Evolutionary conservation across 2,329 filamentous ascomycete genomes (phyloP).

Genomic region (Penicillium sp.): DNA sequence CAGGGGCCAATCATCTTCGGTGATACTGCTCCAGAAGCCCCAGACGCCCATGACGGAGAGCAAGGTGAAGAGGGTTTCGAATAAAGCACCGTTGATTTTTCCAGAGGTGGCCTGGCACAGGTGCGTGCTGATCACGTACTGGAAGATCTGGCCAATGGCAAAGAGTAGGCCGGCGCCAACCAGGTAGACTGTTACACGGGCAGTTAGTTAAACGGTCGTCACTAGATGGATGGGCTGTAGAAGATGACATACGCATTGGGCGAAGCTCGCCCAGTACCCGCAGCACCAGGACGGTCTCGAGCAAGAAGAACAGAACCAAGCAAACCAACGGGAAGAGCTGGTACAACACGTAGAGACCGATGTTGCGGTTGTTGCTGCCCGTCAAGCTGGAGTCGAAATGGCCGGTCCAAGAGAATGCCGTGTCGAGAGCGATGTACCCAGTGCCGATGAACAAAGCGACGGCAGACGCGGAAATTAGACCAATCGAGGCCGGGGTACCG

Average conservation of each 20-base stretch:
- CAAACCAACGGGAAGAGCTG: conserved; percentile 88
- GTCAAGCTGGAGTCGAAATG: conserved; percentile 71
- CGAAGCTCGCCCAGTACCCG: conserved; percentile 83
- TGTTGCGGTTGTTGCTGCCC: conserved; percentile 66
- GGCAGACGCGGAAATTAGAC: conserved; percentile 74
- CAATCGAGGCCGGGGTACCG: conserved; percentile 82
- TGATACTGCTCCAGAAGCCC: conserved; percentile 99
- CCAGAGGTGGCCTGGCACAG: conserved; percentile 83
- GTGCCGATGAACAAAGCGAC: conserved; percentile 81
- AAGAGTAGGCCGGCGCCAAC: conserved; percentile 77
- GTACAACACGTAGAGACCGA: conserved; percentile 92
- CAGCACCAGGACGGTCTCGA: conserved; percentile 84
- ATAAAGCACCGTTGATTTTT: conserved; percentile 90
- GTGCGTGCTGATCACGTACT: conserved; percentile 89
- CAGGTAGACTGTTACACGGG: conserved; percentile 68
- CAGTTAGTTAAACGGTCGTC: conserved; percentile 18
- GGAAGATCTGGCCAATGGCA: conserved; percentile 91
- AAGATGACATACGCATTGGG: conserved; percentile 74
- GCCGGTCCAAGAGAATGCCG: conserved; percentile 82
- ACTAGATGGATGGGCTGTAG: too few species aligned
- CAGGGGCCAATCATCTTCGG: conserved; percentile 94
- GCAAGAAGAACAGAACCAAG: conserved; percentile 82
- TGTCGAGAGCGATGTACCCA: conserved; percentile 94
- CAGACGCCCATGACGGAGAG: conserved; percentile 82
- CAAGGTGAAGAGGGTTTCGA: conserved; percentile 91